These are phyloP conservation scores for Erysimum cheiri DNA, from an alignment of 441 rosid species.

Conservation along the genomic window DNA sequence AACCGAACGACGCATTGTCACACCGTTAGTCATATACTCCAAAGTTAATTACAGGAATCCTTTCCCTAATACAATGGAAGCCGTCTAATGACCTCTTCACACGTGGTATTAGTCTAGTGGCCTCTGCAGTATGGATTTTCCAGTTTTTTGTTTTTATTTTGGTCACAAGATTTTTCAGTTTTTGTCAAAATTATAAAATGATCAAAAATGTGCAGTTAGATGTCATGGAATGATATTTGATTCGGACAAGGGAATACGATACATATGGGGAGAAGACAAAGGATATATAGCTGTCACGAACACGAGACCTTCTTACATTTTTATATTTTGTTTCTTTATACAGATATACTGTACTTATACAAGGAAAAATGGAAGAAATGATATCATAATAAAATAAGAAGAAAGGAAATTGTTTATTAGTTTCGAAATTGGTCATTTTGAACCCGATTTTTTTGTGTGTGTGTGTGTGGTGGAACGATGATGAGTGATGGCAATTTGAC, in stretches of 20 bases:
- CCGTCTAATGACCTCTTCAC: constrained; percentile 15
- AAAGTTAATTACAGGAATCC: background rate
- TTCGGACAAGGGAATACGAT: constrained; percentile 38
- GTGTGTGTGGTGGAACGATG: background rate
- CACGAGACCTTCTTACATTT: constrained; percentile 43
- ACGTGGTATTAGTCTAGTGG: constrained; percentile 31
- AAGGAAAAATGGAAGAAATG: background rate
- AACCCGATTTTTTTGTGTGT: no score
- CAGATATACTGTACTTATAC: no score
- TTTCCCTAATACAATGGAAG: constrained; percentile 30
- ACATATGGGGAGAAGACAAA: constrained; percentile 40
- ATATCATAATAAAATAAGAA: background rate
- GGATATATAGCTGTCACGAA: constrained; percentile 42
- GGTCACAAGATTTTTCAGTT: constrained; percentile 3
- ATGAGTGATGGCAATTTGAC: background rate
- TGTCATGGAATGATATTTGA: constrained; percentile 38
- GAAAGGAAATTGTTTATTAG: background rate
- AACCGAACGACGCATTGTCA: background rate
- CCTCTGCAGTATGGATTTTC: constrained; percentile 20
- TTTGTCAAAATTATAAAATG: constrained; percentile 7
- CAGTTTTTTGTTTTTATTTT: constrained; percentile 3
- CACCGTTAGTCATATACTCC: background rate
- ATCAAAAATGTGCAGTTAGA: constrained; percentile 20
- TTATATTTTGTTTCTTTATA: background rate
- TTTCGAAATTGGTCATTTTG: background rate